Conservation (phyloP, 371 early-diverging fungal species). For the Lichtheimia corymbifera region DNA sequence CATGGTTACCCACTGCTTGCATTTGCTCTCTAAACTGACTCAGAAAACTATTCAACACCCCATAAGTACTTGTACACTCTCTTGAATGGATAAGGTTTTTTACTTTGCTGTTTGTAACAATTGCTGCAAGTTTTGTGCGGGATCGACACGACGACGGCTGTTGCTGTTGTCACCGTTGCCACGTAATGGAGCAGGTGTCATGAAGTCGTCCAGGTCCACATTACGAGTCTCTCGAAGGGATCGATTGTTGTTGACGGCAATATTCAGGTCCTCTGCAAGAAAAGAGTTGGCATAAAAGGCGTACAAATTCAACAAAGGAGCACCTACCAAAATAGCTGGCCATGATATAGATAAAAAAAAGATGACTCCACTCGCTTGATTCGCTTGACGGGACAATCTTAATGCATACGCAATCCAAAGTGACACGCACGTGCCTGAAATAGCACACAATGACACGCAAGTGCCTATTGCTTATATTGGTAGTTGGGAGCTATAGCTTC, state of each 20-base stretch:
- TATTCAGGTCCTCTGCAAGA: constrained; percentile 8
- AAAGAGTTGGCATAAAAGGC: background rate
- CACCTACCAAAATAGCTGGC: constrained; percentile 11
- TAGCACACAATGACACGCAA: too few species aligned
- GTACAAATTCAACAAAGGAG: background rate
- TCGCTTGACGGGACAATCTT: too few species aligned
- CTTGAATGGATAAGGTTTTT: background rate
- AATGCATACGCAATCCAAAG: too few species aligned
- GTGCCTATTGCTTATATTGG: too few species aligned
- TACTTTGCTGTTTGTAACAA: constrained; percentile 43
- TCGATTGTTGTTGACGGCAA: background rate
- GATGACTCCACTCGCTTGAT: background rate
- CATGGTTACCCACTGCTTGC: constrained; percentile 37
- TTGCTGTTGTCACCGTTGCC: background rate
- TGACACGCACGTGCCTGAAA: too few species aligned
- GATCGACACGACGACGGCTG: background rate
- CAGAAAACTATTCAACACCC: constrained; percentile 28
- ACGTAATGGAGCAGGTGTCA: background rate
- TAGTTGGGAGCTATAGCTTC: too few species aligned
- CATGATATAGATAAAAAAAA: background rate
- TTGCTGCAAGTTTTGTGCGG: constrained; percentile 22
- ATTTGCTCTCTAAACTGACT: constrained; percentile 39
- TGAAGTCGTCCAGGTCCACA: constrained; percentile 12
- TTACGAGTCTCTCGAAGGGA: background rate
- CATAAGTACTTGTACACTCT: background rate